These are phyloP conservation scores for Penicillium palitans DNA, from an alignment of 2,329 filamentous ascomycete species.

Conservation along the genomic window DNA sequence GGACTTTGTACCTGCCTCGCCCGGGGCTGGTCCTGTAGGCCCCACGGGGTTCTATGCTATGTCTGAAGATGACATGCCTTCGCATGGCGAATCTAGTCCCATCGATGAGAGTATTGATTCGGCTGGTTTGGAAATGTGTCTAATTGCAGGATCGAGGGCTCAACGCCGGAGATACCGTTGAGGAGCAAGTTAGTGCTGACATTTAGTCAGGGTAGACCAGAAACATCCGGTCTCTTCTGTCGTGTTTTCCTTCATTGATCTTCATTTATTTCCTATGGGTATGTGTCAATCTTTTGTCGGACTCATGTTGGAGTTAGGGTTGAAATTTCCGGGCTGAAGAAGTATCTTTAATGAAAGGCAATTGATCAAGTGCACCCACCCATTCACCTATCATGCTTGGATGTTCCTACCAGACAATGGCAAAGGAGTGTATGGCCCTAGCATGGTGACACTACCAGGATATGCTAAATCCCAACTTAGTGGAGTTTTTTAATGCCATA, in stretches of 20 bases:
- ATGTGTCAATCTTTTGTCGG: not conserved
- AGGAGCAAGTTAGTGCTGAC: not conserved
- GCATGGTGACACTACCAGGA: not conserved
- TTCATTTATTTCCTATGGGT: not conserved
- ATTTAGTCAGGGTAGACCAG: not conserved
- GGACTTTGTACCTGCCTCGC: not conserved
- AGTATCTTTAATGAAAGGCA: not conserved
- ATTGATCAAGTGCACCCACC: not conserved
- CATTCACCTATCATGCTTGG: not conserved
- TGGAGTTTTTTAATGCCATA: not conserved
- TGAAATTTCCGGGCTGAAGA: not conserved
- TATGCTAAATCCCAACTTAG: not conserved
- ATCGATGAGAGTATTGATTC: not conserved
- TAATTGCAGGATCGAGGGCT: not conserved
- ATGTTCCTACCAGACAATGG: not conserved
- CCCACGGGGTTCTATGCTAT: not conserved
- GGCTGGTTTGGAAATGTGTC: not conserved
- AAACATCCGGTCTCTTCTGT: not conserved
- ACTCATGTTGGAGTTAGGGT: not conserved
- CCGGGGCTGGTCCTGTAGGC: not conserved
- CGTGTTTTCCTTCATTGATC: not conserved
- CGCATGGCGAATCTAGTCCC: not conserved
- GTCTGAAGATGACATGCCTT: not conserved
- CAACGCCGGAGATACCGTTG: not conserved
- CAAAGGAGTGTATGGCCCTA: not conserved